A percentile compares a stretch with the other conserved stretches of the same genome.
phyloP scores from a whole-genome alignment of 345 rosid species.

The Eucalyptus polybractea region DNA sequence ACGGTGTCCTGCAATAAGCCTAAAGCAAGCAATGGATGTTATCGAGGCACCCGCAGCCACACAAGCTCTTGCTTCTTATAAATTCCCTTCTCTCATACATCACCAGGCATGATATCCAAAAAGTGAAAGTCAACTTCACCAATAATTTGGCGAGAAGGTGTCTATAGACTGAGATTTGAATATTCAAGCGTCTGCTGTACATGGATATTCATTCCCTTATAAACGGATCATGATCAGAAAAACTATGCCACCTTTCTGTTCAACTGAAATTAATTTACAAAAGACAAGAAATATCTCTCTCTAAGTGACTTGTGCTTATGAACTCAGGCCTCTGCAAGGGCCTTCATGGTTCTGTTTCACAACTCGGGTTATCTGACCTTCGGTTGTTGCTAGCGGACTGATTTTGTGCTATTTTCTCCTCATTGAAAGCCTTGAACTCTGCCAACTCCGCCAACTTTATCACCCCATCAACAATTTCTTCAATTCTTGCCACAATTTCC shows the following conservation, averaged over 20 bases:
- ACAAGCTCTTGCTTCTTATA: background rate
- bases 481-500: constrained; percentile 45
- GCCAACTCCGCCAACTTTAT: constrained; percentile 39
- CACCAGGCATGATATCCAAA: background rate
- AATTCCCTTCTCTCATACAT: background rate
- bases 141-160: background rate
- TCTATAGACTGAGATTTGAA: background rate
- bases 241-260: background rate
- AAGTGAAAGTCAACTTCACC: background rate
- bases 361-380: background rate
- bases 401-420: background rate
- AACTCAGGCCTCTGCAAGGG: constrained; percentile 1
- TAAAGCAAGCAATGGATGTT: background rate
- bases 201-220: background rate
- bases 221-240: background rate
- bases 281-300: background rate
- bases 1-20: background rate
- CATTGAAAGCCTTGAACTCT: constrained; percentile 30
- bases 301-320: background rate
- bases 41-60: background rate
- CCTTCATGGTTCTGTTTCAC: background rate
- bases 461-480: constrained; percentile 27
- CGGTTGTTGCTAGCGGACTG: background rate
- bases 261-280: background rate
- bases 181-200: background rate